A percentile compares a stretch with the other conserved stretches of the same genome.
Conservation (phyloP, 306 rosid species). For the Styphnolobium japonicum region DNA sequence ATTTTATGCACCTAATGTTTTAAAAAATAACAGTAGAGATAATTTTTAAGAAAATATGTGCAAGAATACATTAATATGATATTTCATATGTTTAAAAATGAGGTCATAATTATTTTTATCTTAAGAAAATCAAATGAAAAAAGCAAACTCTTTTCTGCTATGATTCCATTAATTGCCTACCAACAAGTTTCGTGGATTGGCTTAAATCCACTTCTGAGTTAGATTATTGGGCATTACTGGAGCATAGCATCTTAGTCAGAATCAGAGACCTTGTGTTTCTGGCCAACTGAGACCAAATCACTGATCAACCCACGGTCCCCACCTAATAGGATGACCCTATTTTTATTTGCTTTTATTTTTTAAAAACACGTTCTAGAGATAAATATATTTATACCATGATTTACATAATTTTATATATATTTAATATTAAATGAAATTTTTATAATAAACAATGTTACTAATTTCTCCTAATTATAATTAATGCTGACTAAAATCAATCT, state of each 20-base stretch:
- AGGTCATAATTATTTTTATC: not conserved
- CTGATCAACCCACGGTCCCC: no score
- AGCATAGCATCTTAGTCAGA: not conserved
- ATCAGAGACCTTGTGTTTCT: not conserved
- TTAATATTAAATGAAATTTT: no score
- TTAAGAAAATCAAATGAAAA: not conserved
- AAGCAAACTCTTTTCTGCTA: not conserved
- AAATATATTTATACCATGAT: no score
- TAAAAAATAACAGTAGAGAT: no score
- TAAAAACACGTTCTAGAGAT: no score
- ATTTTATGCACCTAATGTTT: no score
- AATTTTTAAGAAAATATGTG: no score
- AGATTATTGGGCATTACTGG: not conserved
- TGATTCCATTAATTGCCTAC: not conserved
- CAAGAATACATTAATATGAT: not conserved
- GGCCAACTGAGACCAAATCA: not conserved
- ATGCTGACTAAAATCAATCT: not conserved
- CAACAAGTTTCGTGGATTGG: not conserved
- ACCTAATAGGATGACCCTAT: not conserved
- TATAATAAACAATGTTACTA: no score
- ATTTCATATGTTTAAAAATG: not conserved
- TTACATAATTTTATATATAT: no score
- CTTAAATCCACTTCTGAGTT: conserved; percentile 20
- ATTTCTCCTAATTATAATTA: no score
- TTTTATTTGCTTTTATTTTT: not conserved